These are phyloP conservation scores for Solanum commersonii DNA, from an alignment of 257 asterid genomes.

Conservation along the genomic window DNA sequence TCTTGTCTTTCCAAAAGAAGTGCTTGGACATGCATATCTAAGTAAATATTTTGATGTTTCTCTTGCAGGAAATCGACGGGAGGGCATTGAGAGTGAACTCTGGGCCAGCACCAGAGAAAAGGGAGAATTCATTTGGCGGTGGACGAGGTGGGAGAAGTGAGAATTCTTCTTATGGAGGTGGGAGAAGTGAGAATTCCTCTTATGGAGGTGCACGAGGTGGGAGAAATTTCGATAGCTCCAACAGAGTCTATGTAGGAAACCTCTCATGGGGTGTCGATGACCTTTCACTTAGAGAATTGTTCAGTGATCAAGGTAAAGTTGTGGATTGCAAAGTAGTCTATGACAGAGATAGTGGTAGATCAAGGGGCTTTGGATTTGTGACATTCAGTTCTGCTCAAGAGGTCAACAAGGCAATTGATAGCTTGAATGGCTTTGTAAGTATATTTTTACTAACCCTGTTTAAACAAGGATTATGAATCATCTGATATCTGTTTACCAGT, in stretches of 20 bases:
- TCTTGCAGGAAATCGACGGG: slow-evolving; percentile 76
- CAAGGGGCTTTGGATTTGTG: slow-evolving; percentile 92
- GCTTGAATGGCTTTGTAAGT: slow-evolving; percentile 72
- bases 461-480: background rate
- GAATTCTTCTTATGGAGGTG: slow-evolving; percentile 21
- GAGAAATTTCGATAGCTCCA: slow-evolving; percentile 21
- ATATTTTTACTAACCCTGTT: background rate
- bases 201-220: slow-evolving; percentile 50
- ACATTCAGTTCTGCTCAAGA: slow-evolving; percentile 55
- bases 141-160: slow-evolving; percentile 40
- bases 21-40: background rate
- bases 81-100: slow-evolving; percentile 69
- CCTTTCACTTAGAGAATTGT: slow-evolving; percentile 57
- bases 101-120: slow-evolving; percentile 74
- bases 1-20: background rate
- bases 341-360: slow-evolving; percentile 85
- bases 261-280: slow-evolving; percentile 89
- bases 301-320: slow-evolving; percentile 68
- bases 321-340: slow-evolving; percentile 71
- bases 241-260: slow-evolving; percentile 73
- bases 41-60: background rate
- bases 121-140: slow-evolving; percentile 34
- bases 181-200: slow-evolving; percentile 10
- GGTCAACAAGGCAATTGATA: slow-evolving; percentile 47
- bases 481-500: background rate